Evolutionary conservation across 140 eudicot genomes (phyloP).

Genomic region (Bidens hawaiensis): DNA sequence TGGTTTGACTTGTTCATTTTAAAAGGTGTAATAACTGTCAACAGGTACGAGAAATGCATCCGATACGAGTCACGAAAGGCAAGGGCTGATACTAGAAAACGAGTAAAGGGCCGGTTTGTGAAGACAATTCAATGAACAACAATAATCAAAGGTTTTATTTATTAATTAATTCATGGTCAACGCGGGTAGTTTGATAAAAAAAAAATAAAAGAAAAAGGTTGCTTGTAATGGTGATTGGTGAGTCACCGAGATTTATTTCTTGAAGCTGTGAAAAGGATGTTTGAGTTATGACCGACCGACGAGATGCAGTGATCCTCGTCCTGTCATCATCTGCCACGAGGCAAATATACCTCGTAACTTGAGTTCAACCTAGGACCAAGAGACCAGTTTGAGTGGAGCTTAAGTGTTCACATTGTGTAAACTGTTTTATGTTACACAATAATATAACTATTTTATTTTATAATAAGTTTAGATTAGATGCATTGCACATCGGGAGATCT

Average conservation of each 20-base stretch:
- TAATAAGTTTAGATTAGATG: background rate
- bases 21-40: conserved; percentile 1
- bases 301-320: conserved; percentile 16
- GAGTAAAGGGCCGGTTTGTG: conserved; percentile 57
- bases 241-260: conserved; percentile 5
- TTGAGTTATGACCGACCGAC: conserved; percentile 8
- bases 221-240: conserved; percentile 26
- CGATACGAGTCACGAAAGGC: conserved; percentile 52
- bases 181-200: conserved; percentile 6
- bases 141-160: background rate
- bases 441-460: background rate
- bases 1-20: background rate
- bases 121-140: conserved; percentile 31
- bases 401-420: background rate
- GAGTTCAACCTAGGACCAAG: conserved; percentile 2
- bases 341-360: conserved; percentile 16
- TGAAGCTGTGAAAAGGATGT: conserved; percentile 25
- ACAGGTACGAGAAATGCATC: conserved; percentile 40
- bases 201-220: conserved; percentile 11
- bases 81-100: conserved; percentile 47
- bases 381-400: conserved; percentile 2
- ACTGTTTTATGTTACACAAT: background rate
- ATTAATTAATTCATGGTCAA: background rate
- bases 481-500: background rate
- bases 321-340: conserved; percentile 19